Base-by-base conservation (phyloP, 345 rosid species). In the Acer yangbiense region DNA sequence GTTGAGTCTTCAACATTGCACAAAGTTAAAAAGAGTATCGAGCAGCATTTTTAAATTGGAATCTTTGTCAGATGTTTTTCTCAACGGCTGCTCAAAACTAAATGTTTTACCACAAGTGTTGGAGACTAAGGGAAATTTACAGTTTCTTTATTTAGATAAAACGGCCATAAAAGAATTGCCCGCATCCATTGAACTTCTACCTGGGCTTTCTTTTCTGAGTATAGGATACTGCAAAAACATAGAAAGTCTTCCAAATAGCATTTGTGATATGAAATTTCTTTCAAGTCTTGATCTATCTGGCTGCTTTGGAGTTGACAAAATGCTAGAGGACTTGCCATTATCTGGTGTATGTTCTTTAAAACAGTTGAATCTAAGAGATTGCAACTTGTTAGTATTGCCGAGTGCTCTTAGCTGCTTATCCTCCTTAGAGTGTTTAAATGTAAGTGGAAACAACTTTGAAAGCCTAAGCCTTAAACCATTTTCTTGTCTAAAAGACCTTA, bases 1-100 rank as follows among this genome's bases (percentile, higher is more conserved):
- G 4, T 18, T 78, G 65, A 71, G 69, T 54, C 66, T 82, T n/a
- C 41, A 12, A 60, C 25, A 55, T n/a, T 78, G 85, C 82, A 75
- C 43, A 61, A 62, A 17, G 39, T 32, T 73, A 21, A 62, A 41
- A 10, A 23, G 44, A 61, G 41, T 73, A 1, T 41, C 68, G 16
- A 73, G 76, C 57, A 62, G 58, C 58, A 23, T 73, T 63, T 55
- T 14, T 27, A 44, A 58, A n/a, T 35, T 39, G 29, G 55, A 72
- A 58, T 58, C 54, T 20, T 65, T 58, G 60, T 29, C n/a, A 57
- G 2, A 8, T 55, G 6, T 76, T 39, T 4, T 0, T 41, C 66
- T 76, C 1, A 21, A 9, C 3, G 57, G 44, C 23, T 55, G 79
- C 67, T 57, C 73, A 14, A 76, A 68, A 8, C 6, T 76, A n/a